These are phyloP conservation scores for Zygoascus hellenicus DNA, from an alignment of 1,139 yeast species.

Conservation along the genomic window DNA sequence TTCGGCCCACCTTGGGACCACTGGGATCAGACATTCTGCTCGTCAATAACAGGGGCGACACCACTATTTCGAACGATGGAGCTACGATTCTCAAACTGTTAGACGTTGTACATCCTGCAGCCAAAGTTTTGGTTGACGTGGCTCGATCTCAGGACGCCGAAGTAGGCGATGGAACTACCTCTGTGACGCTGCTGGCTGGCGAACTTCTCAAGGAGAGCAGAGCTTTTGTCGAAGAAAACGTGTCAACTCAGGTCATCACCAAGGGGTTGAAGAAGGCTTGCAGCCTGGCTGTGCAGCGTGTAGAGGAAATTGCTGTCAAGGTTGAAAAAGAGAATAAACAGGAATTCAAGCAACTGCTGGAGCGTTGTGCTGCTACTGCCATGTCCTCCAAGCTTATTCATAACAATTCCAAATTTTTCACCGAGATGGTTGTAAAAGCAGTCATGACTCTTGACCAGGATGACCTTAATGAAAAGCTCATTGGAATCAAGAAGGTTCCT, in stretches of 20 bases:
- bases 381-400: conserved; percentile 93
- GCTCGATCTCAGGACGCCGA: conserved; percentile 97
- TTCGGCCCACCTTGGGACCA: conserved; percentile 94
- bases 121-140: conserved; percentile 88
- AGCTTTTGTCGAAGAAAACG: conserved; percentile 89
- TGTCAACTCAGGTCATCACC: conserved; percentile 79
- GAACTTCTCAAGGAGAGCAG: conserved; percentile 90
- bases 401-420: conserved; percentile 80
- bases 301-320: conserved; percentile 70
- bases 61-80: conserved; percentile 96
- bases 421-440: conserved; percentile 95
- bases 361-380: conserved; percentile 93
- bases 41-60: conserved; percentile 74
- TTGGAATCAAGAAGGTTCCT: conserved; percentile 90
- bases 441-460: conserved; percentile 79
- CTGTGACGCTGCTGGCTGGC: conserved; percentile 91
- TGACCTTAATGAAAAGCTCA: conserved; percentile 80
- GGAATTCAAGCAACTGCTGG: conserved; percentile 69
- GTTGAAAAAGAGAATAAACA: conserved; percentile 39
- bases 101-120: conserved; percentile 98
- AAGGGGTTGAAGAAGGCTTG: conserved; percentile 87
- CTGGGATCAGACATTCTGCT: conserved; percentile 92
- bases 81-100: conserved; percentile 89
- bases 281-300: conserved; percentile 64
- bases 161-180: conserved; percentile 98